A percentile compares a stretch with the other conserved stretches of the same genome.
Evolutionary conservation across 2,329 filamentous ascomycete genomes (phyloP).

Genomic region (Colletotrichum gigasporum): DNA sequence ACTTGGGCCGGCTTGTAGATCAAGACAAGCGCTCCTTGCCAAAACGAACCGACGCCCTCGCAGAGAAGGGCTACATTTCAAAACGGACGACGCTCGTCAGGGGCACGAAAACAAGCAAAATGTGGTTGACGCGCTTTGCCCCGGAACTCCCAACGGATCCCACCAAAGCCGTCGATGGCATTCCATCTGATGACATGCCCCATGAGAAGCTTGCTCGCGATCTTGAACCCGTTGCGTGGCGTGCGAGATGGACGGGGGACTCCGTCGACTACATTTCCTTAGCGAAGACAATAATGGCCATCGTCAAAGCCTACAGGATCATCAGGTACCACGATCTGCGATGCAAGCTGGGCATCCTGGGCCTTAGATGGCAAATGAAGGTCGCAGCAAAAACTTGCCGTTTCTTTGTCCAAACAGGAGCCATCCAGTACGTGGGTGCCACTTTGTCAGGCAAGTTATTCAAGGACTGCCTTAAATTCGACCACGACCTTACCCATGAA

Average conservation of each 20-base stretch:
- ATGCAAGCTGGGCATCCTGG: slow-evolving; percentile 64
- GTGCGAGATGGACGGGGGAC: slow-evolving; percentile 63
- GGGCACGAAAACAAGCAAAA: slow-evolving; percentile 69
- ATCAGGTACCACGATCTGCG: slow-evolving; percentile 68
- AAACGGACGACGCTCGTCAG: slow-evolving; percentile 68
- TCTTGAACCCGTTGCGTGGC: slow-evolving; percentile 65
- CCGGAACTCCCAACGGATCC: slow-evolving; percentile 50
- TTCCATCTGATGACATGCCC: slow-evolving; percentile 35
- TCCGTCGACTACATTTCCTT: slow-evolving; percentile 68
- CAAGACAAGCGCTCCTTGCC: slow-evolving; percentile 73
- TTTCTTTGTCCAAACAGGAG: slow-evolving; percentile 64
- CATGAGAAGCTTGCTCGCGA: slow-evolving; percentile 42
- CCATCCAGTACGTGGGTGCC: slow-evolving; percentile 66
- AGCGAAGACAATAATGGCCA: slow-evolving; percentile 65
- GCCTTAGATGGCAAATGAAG: slow-evolving; percentile 68
- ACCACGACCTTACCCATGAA: slow-evolving; percentile 62
- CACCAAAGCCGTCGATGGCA: slow-evolving; percentile 18
- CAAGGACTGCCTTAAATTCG: slow-evolving; percentile 70
- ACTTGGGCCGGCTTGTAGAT: slow-evolving; percentile 64
- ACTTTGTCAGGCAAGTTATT: slow-evolving; percentile 63
- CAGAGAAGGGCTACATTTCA: slow-evolving; percentile 68
- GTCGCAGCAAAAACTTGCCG: slow-evolving; percentile 67
- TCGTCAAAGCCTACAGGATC: slow-evolving; percentile 66
- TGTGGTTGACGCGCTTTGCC: slow-evolving; percentile 67
- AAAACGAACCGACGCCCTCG: slow-evolving; percentile 67